A percentile compares a stretch with the other conserved stretches of the same genome.
Evolutionary conservation across 441 rosid species (phyloP).

Genomic region (Erodium trifolium): DNA sequence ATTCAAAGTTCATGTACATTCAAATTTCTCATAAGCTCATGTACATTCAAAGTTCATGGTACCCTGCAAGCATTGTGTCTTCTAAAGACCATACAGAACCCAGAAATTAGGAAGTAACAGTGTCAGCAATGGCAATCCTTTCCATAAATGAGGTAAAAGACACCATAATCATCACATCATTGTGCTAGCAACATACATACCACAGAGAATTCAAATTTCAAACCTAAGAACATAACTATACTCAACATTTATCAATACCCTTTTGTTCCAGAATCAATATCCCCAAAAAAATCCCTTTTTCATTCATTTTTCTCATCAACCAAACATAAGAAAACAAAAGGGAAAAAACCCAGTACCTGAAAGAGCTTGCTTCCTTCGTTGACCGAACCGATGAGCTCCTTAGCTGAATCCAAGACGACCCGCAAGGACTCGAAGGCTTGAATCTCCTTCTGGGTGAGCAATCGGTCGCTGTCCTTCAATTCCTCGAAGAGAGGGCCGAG

Average conservation of each 20-base stretch:
- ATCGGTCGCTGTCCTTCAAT: slow-evolving; percentile 40
- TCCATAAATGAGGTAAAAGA: background rate
- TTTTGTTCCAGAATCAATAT: background rate
- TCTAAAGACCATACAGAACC: background rate
- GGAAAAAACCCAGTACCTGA: slow-evolving; percentile 35
- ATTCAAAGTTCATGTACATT: background rate
- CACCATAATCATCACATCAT: background rate
- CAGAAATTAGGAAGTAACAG: background rate
- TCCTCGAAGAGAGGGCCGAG: slow-evolving; percentile 93
- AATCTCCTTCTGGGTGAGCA: slow-evolving; percentile 34
- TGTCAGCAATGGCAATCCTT: background rate
- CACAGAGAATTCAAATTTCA: background rate
- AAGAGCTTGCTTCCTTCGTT: slow-evolving; percentile 71
- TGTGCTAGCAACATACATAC: background rate
- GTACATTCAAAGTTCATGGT: background rate
- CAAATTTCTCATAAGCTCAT: background rate
- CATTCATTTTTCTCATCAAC: slow-evolving; percentile 17
- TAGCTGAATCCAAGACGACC: slow-evolving; percentile 49
- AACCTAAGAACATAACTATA: background rate
- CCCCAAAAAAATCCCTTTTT: background rate
- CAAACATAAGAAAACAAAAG: slow-evolving; percentile 14
- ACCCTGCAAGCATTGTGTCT: background rate
- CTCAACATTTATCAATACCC: background rate
- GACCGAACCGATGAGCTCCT: slow-evolving; percentile 47
- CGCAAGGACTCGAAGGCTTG: slow-evolving; percentile 44